Evolutionary conservation across 2,329 filamentous ascomycete species (phyloP).

Genomic region (Eutypella sp.): DNA sequence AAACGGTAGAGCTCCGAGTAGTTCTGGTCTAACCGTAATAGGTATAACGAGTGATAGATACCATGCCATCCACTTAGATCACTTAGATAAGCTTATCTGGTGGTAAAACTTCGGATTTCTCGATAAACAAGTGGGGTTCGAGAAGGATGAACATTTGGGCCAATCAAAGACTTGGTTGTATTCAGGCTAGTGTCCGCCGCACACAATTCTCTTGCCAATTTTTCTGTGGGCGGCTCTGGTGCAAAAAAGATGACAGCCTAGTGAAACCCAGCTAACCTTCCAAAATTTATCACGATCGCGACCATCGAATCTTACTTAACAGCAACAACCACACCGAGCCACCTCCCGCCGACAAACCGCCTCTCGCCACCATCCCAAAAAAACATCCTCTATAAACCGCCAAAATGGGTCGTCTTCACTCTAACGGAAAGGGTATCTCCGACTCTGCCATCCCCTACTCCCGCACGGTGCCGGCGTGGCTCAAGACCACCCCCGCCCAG

Average conservation of each 20-base stretch:
- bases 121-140: not conserved
- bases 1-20: no score
- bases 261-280: no score
- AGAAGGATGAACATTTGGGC: not conserved
- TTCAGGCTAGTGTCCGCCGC: no score
- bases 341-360: constrained; percentile 7
- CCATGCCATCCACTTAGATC: no score
- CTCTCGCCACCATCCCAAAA: constrained; percentile 28
- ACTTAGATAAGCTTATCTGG: no score
- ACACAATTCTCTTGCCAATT: no score
- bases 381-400: constrained; percentile 42
- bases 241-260: constrained; percentile 15
- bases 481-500: constrained; percentile 98
- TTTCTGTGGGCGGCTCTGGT: constrained; percentile 6
- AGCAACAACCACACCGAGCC: constrained; percentile 15
- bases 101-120: no score
- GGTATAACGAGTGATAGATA: constrained; percentile 3
- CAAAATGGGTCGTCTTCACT: constrained; percentile 97
- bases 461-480: constrained; percentile 85
- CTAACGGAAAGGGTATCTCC: constrained; percentile 98
- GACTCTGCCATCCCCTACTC: constrained; percentile 96
- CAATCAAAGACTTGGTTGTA: no score
- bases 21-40: no score
- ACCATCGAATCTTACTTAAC: constrained; percentile 7
- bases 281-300: constrained; percentile 13